Conservation (phyloP, 495 filamentous ascomycete genomes). For the Aspergillus sparsus region DNA sequence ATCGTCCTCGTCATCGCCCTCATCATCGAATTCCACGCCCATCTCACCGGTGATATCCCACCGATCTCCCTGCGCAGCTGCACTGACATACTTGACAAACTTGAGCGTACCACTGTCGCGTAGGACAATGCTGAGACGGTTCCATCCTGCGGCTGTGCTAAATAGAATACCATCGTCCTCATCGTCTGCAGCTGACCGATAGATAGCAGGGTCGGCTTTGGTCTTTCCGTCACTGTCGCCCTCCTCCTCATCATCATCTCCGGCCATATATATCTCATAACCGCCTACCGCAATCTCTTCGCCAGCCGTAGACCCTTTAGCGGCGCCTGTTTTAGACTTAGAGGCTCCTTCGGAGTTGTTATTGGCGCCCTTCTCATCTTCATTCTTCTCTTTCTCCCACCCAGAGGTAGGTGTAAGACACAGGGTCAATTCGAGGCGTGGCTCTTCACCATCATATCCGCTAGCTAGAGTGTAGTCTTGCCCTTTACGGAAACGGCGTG, state of each 20-base stretch:
- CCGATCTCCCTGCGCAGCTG: conserved; percentile 77
- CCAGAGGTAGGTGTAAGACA: conserved; percentile 77
- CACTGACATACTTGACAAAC: conserved; percentile 96
- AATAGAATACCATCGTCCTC: conserved; percentile 93
- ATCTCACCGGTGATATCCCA: conserved; percentile 83
- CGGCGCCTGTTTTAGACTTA: conserved; percentile 24
- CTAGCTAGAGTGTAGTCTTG: conserved; percentile 92
- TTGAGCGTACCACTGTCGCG: conserved; percentile 81
- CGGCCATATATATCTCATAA: conserved; percentile 91
- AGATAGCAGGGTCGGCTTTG: conserved; percentile 66
- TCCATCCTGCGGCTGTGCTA: conserved; percentile 85
- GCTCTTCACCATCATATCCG: conserved; percentile 70
- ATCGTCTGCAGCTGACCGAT: conserved; percentile 67
- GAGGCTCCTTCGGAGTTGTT: conserved; percentile 24
- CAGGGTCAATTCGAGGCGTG: conserved; percentile 84
- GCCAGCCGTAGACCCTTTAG: conserved; percentile 24
- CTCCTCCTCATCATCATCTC: conserved; percentile 64
- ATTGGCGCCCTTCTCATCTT: conserved; percentile 50
- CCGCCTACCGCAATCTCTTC: conserved; percentile 69
- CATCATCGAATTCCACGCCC: conserved; percentile 48
- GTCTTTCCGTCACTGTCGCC: conserved; percentile 3
- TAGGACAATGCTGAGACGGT: conserved; percentile 83
- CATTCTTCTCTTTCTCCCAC: conserved; percentile 73
- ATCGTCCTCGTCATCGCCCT: conserved; percentile 43
- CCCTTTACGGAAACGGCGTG: conserved; percentile 81